Evolutionary conservation across 768 basidiomycete genomes (phyloP), one percentile per base, ranked within the genome.

Genomic region (Boletus rubroflammeus): DNA sequence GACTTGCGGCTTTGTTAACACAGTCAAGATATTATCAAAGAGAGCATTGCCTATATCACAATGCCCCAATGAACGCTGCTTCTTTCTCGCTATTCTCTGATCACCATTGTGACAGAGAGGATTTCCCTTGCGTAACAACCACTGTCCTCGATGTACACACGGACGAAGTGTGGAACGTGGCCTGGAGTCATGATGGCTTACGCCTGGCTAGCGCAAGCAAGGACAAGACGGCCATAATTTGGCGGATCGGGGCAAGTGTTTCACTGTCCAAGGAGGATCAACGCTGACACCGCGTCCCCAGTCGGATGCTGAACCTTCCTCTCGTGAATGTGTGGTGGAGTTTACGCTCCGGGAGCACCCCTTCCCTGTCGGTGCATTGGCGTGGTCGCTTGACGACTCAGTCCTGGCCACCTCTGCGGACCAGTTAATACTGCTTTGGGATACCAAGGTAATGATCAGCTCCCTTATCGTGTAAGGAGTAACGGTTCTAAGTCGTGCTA

Each of bases 101-200:
- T 69, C 93, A 96, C 66, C 74, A 81, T 49, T 97, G 95, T 73
- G 81, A 85, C 57, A 81, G 86, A 64, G 80, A 82, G 26, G 81
- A 81, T 38, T 98, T 99, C 73, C 97, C 97, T 7, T 81, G 82
- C 42, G 76, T 87, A 25, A 94, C 90, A 13, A 94, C 92, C 3
- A 86, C 88, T 25, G 86, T 94, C 48, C 75, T 98, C 55, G 81
- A 85, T 42, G 90, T 86, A 29, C 96, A 98, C 70, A 80, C 77
- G 11, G 92, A 98, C 66, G 93, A 99, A 68, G 94, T 99, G 40
- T 98, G 96, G 95, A 85, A 89, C 66, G 72, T 98, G 55, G 88
- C 88, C 67, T 99, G 95, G 95, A 96, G 93, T 71, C 91, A 90
- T 62, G 85, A 87, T 67, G 97, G 97, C 2, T 71, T 72, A 46